These are phyloP conservation scores for Byssoonygena ceratinophila DNA, from an alignment of 2,329 filamentous ascomycete genomes.

Conservation along the genomic window DNA sequence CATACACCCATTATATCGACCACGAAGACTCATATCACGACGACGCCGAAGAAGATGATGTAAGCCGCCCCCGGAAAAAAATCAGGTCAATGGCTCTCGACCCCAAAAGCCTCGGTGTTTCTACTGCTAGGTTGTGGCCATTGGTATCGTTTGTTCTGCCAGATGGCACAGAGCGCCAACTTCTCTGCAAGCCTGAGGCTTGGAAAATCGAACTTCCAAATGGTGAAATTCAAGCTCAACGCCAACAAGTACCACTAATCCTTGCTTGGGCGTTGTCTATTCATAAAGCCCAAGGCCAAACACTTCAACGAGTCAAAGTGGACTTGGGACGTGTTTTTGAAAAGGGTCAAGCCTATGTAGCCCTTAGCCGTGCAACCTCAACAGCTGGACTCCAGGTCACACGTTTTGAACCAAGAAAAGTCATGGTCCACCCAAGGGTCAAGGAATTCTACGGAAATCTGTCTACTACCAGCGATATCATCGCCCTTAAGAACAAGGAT, in stretches of 20 bases:
- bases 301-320: conserved; percentile 84
- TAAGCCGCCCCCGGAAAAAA: conserved; percentile 35
- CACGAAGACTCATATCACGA: conserved; percentile 48
- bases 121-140: conserved; percentile 55
- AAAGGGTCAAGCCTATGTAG: conserved; percentile 95
- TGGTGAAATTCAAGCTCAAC: conserved; percentile 82
- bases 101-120: conserved; percentile 37
- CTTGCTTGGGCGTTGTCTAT: conserved; percentile 95
- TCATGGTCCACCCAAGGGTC: conserved; percentile 87
- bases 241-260: conserved; percentile 74
- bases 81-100: conserved; percentile 50
- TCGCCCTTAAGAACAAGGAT: not conserved
- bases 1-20: conserved; percentile 47
- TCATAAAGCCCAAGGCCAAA: conserved; percentile 95
- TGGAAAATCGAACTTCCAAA: conserved; percentile 98
- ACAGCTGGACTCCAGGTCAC: conserved; percentile 80
- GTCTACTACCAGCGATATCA: conserved; percentile 55
- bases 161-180: conserved; percentile 62
- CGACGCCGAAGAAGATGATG: conserved; percentile 35
- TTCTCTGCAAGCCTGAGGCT: conserved; percentile 75
- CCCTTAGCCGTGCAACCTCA: conserved; percentile 79
- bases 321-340: conserved; percentile 89
- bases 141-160: conserved; percentile 72
- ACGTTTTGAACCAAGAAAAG: conserved; percentile 77
- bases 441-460: conserved; percentile 75